These are phyloP conservation scores for Limnanthes douglasii DNA, from an alignment of 345 rosid species.

Conservation along the genomic window DNA sequence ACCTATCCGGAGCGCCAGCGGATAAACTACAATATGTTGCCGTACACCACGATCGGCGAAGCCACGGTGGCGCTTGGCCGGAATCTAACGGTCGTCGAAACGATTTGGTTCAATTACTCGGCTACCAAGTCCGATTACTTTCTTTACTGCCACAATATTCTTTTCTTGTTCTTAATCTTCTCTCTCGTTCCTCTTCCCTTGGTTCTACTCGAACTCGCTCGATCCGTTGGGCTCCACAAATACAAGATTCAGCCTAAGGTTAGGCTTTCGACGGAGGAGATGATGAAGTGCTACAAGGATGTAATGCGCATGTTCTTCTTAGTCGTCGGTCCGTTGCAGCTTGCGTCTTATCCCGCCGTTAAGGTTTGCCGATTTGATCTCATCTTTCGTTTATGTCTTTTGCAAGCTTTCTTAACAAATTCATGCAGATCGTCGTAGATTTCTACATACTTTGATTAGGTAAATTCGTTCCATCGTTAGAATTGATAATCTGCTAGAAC, in stretches of 20 bases:
- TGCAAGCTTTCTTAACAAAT: too few species aligned
- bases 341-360: slow-evolving; percentile 67
- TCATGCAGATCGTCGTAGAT: too few species aligned
- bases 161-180: slow-evolving; percentile 56
- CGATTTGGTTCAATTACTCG: slow-evolving; percentile 78
- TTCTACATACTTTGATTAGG: too few species aligned
- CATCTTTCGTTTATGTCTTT: too few species aligned
- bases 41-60: slow-evolving; percentile 44
- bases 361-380: too few species aligned
- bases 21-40: slow-evolving; percentile 53
- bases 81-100: slow-evolving; percentile 55
- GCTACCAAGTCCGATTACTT: slow-evolving; percentile 65
- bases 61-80: slow-evolving; percentile 60
- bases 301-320: slow-evolving; percentile 58
- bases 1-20: slow-evolving; percentile 1
- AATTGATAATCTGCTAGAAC: too few species aligned
- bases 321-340: slow-evolving; percentile 81
- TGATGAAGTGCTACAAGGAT: slow-evolving; percentile 60
- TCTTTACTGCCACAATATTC: slow-evolving; percentile 71
- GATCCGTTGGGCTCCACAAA: slow-evolving; percentile 29
- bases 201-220: slow-evolving; percentile 30
- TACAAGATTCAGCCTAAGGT: slow-evolving; percentile 93
- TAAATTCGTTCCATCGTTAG: too few species aligned
- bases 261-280: slow-evolving; percentile 33
- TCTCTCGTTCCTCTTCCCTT: slow-evolving; percentile 64